Percentiles rank a stretch among this genome's conserved stretches.
Conservation (phyloP, 2,329 filamentous ascomycete species). For the Trichophyton benhamiae region DNA sequence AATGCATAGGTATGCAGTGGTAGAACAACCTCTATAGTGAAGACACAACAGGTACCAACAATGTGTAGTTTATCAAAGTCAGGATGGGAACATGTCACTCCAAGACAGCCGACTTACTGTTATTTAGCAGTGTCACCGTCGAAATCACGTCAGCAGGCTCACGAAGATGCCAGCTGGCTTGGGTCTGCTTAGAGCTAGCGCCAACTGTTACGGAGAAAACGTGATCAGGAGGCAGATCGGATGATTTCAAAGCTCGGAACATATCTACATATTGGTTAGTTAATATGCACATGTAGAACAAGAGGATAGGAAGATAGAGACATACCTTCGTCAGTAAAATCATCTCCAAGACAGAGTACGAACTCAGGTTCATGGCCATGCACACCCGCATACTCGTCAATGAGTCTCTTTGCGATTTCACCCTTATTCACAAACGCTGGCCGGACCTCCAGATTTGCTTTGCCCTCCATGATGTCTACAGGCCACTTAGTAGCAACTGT, state of each 20-base stretch:
- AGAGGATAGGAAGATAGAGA: neutral
- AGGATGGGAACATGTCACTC: neutral
- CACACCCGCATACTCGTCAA: constrained; percentile 52
- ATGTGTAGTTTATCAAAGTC: neutral
- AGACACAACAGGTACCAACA: neutral
- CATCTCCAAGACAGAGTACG: constrained; percentile 81
- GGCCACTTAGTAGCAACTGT: constrained; percentile 70
- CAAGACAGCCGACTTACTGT: constrained; percentile 16
- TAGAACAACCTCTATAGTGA: neutral
- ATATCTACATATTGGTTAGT: constrained; percentile 38
- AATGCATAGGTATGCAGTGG: neutral
- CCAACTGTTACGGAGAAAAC: constrained; percentile 89
- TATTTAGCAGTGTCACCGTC: constrained; percentile 43
- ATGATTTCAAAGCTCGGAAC: constrained; percentile 65
- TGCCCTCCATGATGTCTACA: constrained; percentile 92
- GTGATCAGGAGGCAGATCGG: constrained; percentile 48
- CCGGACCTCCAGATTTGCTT: constrained; percentile 93
- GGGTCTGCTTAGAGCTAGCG: constrained; percentile 78
- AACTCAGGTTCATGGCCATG: constrained; percentile 59
- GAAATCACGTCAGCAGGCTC: constrained; percentile 83
- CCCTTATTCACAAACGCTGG: constrained; percentile 97
- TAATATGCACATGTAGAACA: neutral
- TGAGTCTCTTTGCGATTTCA: constrained; percentile 75
- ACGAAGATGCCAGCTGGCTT: constrained; percentile 79
- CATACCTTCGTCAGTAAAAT: constrained; percentile 88